These are phyloP conservation scores for Peronosclerospora sorghi DNA, from an alignment of 352 stramenopile species.

Conservation along the genomic window DNA sequence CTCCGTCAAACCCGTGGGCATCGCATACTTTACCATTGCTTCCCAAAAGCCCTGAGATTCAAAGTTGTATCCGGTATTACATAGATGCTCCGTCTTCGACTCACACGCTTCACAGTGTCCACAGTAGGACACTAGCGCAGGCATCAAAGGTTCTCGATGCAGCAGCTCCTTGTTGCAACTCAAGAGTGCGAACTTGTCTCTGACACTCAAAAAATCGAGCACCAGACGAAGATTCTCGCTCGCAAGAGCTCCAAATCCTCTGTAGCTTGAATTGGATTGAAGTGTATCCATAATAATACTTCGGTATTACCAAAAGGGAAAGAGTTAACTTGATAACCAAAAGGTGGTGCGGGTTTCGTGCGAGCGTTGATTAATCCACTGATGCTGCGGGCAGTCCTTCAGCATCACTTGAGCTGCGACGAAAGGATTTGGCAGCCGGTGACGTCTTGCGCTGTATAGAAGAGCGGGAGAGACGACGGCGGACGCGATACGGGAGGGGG, in stretches of 20 bases:
- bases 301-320: not conserved
- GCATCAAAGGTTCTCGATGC: conserved; percentile 29
- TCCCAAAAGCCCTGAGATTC: conserved; percentile 39
- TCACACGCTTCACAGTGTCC: conserved; percentile 35
- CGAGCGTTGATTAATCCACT: conserved; percentile 84
- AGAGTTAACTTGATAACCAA: conserved; percentile 35
- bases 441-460: no score
- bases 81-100: conserved; percentile 46
- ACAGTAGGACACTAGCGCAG: conserved; percentile 47
- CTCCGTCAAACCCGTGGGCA: conserved; percentile 25
- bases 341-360: conserved; percentile 77
- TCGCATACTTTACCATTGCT: conserved; percentile 32
- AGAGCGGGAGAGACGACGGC: not conserved
- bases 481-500: not conserved
- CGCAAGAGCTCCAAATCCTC: conserved; percentile 14
- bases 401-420: conserved; percentile 43
- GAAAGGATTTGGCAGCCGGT: no score
- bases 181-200: conserved; percentile 53
- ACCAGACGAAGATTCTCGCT: conserved; percentile 47
- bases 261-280: conserved; percentile 1
- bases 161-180: conserved; percentile 27
- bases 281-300: not conserved
- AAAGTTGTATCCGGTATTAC: conserved; percentile 22
- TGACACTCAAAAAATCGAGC: conserved; percentile 40
- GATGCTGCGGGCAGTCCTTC: conserved; percentile 84